Conservation (phyloP, 768 basidiomycete genomes). For the Lentinula raphanica region DNA sequence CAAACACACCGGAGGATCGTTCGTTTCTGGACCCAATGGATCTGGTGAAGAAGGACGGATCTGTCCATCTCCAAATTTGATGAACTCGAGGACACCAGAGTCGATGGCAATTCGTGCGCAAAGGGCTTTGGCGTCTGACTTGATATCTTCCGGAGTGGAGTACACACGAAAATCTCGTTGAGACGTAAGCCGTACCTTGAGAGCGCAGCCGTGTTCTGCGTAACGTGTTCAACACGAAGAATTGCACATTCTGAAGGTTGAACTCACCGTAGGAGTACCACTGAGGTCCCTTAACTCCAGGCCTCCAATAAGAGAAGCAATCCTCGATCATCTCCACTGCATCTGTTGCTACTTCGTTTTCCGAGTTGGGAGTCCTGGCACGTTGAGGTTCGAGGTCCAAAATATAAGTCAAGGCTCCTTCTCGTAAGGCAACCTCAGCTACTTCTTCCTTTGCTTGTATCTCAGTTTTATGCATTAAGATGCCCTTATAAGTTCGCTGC, state of each 20-base stretch:
- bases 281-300: not conserved
- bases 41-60: not conserved
- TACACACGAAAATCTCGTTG: not conserved
- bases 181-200: not conserved
- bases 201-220: not conserved
- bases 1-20: too few species aligned
- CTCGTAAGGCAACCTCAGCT: not conserved
- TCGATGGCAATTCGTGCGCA: not conserved
- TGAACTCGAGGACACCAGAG: not conserved
- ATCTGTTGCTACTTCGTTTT: not conserved
- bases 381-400: not conserved
- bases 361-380: too few species aligned
- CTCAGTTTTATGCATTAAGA: not conserved
- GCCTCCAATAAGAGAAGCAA: not conserved
- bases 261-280: conserved; percentile 1
- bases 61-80: not conserved
- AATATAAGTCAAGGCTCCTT: not conserved
- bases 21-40: not conserved
- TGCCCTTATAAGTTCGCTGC: not conserved
- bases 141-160: not conserved
- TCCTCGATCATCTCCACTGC: not conserved
- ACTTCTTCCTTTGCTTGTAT: not conserved
- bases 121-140: not conserved
- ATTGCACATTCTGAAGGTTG: too few species aligned
- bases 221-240: not conserved